Base-by-base conservation (phyloP, 2,329 filamentous ascomycete genomes). In the Colletotrichum costaricense region DNA sequence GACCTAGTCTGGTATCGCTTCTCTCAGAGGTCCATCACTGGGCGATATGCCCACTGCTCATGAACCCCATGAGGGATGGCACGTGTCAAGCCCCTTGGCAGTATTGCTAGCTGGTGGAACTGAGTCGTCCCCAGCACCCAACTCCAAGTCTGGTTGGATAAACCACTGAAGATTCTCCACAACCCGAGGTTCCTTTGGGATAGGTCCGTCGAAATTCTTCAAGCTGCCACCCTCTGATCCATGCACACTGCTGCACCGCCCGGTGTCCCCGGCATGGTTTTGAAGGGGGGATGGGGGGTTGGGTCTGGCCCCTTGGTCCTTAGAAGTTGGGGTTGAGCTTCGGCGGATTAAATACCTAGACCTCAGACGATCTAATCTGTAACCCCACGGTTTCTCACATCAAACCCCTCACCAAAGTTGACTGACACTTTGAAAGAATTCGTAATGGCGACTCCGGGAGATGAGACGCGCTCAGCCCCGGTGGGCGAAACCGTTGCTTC, bases 1-100 rank as follows among this genome's bases (percentile, higher is more conserved):
- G 42, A n/a, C 42, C 42, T 49, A 7, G 42, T n/a, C 42, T 49
- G 42, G 19, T 49, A 19, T 49, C 42, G 42, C 42, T 7, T 9
- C 42, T 49, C 42, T n/a, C 19, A 49, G 42, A 49, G 42, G 42
- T n/a, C 19, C 42, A 49, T 49, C 42, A 2, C 42, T 4, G 2
- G 42, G 19, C n/a, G 42, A 49, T 9, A n/a, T 9, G 42, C 8
- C 42, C 42, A 49, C 16, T 49, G 19, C 16, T 9, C 19, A 19
- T 12, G 33, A 24, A 14, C 57, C 33, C n/a, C 33, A 19, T 35
- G 22, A 24, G 52, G 11, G 9, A 24, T 14, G 22, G 26, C 55
- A 60, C 35, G 58, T 60, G 58, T 60, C 58, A n/a, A 26, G 8
- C 6, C 24, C 57, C 58, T 60, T 46, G 58, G 58, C 58, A 28